Evolutionary conservation across 305 asterid genomes (phyloP), one percentile per base, ranked within the genome.

Genomic region (Fraxinus dipetala): DNA sequence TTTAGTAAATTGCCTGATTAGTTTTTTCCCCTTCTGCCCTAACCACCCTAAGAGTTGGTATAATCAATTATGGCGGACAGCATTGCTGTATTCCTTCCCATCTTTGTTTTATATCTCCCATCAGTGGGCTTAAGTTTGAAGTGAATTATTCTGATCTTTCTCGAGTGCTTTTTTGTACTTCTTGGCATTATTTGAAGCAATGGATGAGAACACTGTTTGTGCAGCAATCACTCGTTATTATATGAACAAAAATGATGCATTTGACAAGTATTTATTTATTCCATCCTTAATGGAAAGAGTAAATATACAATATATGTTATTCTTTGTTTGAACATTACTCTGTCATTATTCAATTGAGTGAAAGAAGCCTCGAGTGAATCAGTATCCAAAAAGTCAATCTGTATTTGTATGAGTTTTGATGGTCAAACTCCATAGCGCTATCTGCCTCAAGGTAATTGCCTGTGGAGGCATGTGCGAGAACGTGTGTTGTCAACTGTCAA

Each of bases 201-300:
- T 75, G 65, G 63, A 77, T 84, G 81, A 80, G 78, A 85, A 61
- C 73, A 56, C 38, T 77, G 34, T 61, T 8, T 80, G 78, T n/a
- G 65, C 30, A 5, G 10, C 31, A 67, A 61, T 31, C 72, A 28
- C 76, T 61, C 28, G 75, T 83, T 75, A 22, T 73, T 24, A 80
- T 76, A 61, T 38, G 81, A 24, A 63, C 45, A 59, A n/a, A 30
- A 61, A 20, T 20, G 59, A 11, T 24, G 7, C 72, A 61, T 22
- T 65, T 16, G 1, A 56, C 32, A 22, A 63, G 24, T 7, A 69
- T 65, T 40, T 63, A 67, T 48, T 78, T 35, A 18, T 80, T 82
- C 36, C 8, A 34, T 7, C 45, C 10, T n/a, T 20, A 22, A 20
- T 7, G 72, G 72, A 22, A 61, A 61, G 14, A 24, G 31, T 61